Percentiles rank a stretch among this genome's conserved stretches.
Evolutionary conservation across 371 early-diverging fungal genomes (phyloP).

Genomic region (Dinochytrium kinnereticum): DNA sequence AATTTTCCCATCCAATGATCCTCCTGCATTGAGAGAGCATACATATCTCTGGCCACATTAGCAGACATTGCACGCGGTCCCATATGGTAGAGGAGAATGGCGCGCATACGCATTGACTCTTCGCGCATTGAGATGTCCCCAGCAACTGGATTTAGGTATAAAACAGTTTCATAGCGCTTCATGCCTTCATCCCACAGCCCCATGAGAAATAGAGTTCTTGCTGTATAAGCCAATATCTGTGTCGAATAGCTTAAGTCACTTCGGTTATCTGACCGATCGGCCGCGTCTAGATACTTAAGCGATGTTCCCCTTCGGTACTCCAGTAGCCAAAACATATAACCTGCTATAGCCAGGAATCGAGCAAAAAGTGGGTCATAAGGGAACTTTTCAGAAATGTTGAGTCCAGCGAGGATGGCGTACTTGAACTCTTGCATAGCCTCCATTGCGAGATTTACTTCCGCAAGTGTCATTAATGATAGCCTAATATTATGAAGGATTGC

Average conservation of each 20-base stretch:
- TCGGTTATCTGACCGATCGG: slow-evolving; percentile 31
- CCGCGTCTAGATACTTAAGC: slow-evolving; percentile 36
- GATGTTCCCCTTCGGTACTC: slow-evolving; percentile 11
- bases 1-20: slow-evolving; percentile 36
- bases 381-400: slow-evolving; percentile 42
- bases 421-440: slow-evolving; percentile 21
- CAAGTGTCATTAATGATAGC: slow-evolving; percentile 32
- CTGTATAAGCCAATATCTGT: slow-evolving; percentile 23
- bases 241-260: slow-evolving; percentile 33
- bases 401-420: slow-evolving; percentile 41
- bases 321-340: slow-evolving; percentile 30
- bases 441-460: slow-evolving; percentile 33
- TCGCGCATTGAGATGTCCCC: slow-evolving; percentile 30
- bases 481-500: slow-evolving; percentile 18
- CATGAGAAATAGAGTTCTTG: slow-evolving; percentile 32
- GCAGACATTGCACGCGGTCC: slow-evolving; percentile 26
- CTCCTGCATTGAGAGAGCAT: slow-evolving; percentile 35
- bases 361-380: slow-evolving; percentile 29
- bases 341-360: slow-evolving; percentile 32
- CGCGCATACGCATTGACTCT: slow-evolving; percentile 32
- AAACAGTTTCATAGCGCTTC: slow-evolving; percentile 23
- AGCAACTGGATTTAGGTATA: slow-evolving; percentile 28
- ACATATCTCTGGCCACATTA: slow-evolving; percentile 28
- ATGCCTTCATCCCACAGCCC: slow-evolving; percentile 38
- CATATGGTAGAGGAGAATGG: slow-evolving; percentile 20